Evolutionary conservation across 345 rosid species (phyloP).

Genomic region (Boechera divaricarpa): DNA sequence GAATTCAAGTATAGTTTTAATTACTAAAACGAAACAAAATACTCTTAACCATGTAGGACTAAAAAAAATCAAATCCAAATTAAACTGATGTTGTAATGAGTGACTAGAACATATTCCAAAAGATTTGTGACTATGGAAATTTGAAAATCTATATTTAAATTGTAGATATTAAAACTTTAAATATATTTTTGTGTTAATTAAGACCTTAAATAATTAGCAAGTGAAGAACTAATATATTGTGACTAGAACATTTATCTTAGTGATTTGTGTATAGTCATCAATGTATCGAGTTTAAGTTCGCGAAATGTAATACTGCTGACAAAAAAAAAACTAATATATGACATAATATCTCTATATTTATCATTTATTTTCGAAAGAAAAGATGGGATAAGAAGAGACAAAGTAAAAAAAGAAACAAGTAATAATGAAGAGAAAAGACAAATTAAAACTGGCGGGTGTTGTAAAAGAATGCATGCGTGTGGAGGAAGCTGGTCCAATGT

Average conservation of each 20-base stretch:
- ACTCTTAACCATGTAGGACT: too few species aligned
- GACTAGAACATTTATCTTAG: background rate
- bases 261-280: background rate
- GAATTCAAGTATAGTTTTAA: too few species aligned
- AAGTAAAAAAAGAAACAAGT: slow-evolving; percentile 11
- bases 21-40: too few species aligned
- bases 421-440: slow-evolving; percentile 42
- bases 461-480: slow-evolving; percentile 47
- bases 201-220: background rate
- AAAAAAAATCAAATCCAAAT: too few species aligned
- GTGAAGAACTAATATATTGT: background rate
- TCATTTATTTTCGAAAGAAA: background rate
- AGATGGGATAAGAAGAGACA: slow-evolving; percentile 26
- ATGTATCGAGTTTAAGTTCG: too few species aligned
- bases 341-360: background rate
- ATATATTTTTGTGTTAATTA: too few species aligned
- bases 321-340: background rate
- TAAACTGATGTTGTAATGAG: too few species aligned
- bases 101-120: too few species aligned
- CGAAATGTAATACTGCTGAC: background rate
- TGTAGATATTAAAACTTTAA: too few species aligned
- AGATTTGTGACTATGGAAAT: background rate
- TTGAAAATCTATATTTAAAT: too few species aligned
- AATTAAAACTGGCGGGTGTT: slow-evolving; percentile 33
- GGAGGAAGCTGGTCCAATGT: slow-evolving; percentile 44